These are phyloP conservation scores for Eleusine coracana DNA, from an alignment of 176 grass and related monocot species.

Conservation along the genomic window DNA sequence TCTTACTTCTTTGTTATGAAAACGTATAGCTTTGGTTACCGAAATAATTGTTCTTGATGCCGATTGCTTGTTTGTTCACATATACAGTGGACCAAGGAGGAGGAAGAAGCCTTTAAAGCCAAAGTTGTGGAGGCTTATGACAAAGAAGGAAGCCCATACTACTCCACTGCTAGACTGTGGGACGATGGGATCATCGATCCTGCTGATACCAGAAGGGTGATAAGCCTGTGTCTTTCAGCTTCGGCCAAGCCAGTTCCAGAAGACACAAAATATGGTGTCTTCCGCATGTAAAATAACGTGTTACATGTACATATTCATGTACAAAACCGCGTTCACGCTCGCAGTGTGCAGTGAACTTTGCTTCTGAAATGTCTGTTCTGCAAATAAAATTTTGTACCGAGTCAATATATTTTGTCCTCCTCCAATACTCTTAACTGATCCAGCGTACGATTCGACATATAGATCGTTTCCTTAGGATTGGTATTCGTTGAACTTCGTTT, in stretches of 20 bases:
- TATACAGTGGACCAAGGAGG: constrained; percentile 73
- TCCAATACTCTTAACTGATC: too few relatives aligned
- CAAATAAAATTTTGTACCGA: background rate
- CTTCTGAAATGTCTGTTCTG: background rate
- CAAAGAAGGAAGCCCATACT: constrained; percentile 88
- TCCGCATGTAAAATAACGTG: constrained; percentile 63
- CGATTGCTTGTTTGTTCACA: background rate
- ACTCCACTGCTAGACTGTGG: constrained; percentile 91
- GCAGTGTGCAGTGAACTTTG: background rate
- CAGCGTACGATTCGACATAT: too few relatives aligned
- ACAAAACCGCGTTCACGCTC: background rate
- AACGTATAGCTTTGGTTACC: background rate
- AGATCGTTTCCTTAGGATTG: too few relatives aligned
- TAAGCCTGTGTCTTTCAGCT: constrained; percentile 90
- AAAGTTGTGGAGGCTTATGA: constrained; percentile 80
- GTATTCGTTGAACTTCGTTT: background rate
- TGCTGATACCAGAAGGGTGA: constrained; percentile 75
- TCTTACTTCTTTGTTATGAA: constrained; percentile 7
- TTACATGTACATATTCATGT: background rate
- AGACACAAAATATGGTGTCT: constrained; percentile 88
- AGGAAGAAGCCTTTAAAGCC: constrained; percentile 75
- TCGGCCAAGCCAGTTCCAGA: constrained; percentile 62
- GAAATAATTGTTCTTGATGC: background rate
- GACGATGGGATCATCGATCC: constrained; percentile 96
- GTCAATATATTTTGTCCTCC: background rate